Conservation (phyloP, 164 flowering plant genomes). For the Brasenia schreberi region DNA sequence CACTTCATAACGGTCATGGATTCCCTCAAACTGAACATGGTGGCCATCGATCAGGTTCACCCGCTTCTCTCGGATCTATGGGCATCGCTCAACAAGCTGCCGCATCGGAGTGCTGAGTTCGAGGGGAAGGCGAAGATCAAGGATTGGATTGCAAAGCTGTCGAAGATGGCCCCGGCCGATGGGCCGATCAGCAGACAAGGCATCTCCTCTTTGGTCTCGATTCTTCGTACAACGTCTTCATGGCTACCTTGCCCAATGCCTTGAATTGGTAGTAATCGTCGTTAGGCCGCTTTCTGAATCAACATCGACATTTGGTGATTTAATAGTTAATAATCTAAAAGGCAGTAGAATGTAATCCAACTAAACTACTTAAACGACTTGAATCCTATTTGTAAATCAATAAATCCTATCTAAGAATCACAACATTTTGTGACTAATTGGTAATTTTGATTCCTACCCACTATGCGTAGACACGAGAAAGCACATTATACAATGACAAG, state of each 20-base stretch:
- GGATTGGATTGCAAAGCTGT: slow-evolving; percentile 74
- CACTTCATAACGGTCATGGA: slow-evolving; percentile 91
- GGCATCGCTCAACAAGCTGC: slow-evolving; percentile 58
- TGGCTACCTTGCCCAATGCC: slow-evolving; percentile 89
- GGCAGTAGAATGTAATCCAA: too few species aligned
- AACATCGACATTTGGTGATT: too few species aligned
- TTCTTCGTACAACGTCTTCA: slow-evolving; percentile 84
- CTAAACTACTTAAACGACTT: too few species aligned
- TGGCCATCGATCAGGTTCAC: slow-evolving; percentile 83
- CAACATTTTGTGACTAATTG: too few species aligned
- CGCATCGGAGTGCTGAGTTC: slow-evolving; percentile 56
- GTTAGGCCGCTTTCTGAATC: too few species aligned
- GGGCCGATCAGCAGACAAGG: slow-evolving; percentile 88
- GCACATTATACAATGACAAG: too few species aligned
- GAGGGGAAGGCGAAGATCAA: slow-evolving; percentile 85
- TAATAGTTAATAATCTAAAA: too few species aligned
- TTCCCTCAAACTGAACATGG: slow-evolving; percentile 76
- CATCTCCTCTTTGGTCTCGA: slow-evolving; percentile 93
- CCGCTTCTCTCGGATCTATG: slow-evolving; percentile 69
- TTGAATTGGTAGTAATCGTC: too few species aligned
- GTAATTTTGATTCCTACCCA: too few species aligned
- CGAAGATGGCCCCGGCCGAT: slow-evolving; percentile 95
- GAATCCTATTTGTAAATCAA: too few species aligned
- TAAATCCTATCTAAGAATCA: too few species aligned
- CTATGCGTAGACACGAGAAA: too few species aligned